phyloP scores from a whole-genome alignment of 2,329 filamentous ascomycete genomes.

The Trichophyton schoenleinii region DNA sequence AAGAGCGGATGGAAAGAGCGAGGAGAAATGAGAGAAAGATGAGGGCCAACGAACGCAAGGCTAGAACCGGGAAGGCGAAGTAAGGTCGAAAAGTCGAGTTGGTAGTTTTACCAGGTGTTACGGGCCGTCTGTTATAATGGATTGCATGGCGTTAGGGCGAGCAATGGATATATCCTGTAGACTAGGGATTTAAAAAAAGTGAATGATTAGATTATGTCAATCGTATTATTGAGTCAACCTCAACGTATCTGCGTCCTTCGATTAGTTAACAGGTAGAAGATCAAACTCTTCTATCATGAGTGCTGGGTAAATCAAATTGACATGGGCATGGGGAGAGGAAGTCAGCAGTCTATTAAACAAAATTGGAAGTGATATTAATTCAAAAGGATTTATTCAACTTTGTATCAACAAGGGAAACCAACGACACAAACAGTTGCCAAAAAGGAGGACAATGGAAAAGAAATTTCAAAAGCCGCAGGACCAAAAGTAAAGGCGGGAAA shows the following conservation, averaged over 20 bases:
- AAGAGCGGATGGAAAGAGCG: constrained; percentile 58
- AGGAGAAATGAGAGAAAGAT: constrained; percentile 50
- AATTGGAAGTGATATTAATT: neutral
- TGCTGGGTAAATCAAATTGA: neutral
- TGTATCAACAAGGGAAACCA: neutral
- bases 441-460: neutral
- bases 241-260: no score
- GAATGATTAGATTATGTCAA: neutral
- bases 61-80: constrained; percentile 2
- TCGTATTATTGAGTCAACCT: neutral
- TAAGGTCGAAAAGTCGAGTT: neutral
- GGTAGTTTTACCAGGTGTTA: neutral
- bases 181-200: neutral
- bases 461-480: neutral
- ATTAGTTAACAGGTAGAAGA: neutral
- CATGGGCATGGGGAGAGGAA: neutral
- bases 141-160: neutral
- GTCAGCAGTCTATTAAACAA: neutral
- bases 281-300: neutral
- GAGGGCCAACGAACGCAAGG: constrained; percentile 51
- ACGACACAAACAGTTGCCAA: neutral
- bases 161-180: neutral
- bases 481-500: neutral
- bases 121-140: neutral
- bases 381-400: constrained; percentile 1